phyloP scores from a whole-genome alignment of 2,329 filamentous ascomycete genomes.

The Podosphaera fusca region DNA sequence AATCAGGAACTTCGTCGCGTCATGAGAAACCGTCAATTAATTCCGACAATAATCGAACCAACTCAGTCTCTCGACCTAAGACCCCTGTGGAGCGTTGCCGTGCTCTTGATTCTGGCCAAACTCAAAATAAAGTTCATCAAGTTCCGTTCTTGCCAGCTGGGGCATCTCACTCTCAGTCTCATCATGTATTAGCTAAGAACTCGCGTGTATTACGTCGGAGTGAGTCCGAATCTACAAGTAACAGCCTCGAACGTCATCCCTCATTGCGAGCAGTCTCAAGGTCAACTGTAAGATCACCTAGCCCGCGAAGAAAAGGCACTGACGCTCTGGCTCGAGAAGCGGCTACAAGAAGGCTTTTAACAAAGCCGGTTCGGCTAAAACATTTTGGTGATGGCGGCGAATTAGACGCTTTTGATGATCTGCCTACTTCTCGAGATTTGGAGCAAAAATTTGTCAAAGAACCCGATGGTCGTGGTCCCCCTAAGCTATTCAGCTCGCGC shows the following conservation, averaged over 20 bases:
- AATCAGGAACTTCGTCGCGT: conserved; percentile 24
- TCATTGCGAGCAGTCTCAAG: conserved; percentile 34
- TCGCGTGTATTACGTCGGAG: conserved; percentile 53
- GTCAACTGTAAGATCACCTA: conserved; percentile 31
- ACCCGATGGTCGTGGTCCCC: conserved; percentile 43
- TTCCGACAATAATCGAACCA: conserved; percentile 26
- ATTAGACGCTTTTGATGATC: conserved; percentile 79
- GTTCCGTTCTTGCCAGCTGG: conserved; percentile 64
- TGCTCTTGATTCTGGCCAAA: conserved; percentile 25
- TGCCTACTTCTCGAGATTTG: conserved; percentile 63
- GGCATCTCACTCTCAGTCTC: conserved; percentile 46
- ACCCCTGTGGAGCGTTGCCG: conserved; percentile 41
- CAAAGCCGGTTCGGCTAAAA: conserved; percentile 42
- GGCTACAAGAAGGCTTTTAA: conserved; percentile 45
- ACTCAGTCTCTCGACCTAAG: conserved; percentile 35
- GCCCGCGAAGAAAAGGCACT: conserved; percentile 27
- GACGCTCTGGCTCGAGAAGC: conserved; percentile 20
- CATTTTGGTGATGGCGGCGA: conserved; percentile 86
- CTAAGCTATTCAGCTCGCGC: conserved; percentile 33
- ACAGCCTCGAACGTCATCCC: conserved; percentile 33
- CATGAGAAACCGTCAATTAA: conserved; percentile 37
- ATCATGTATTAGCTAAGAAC: conserved; percentile 52
- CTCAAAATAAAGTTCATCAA: conserved; percentile 33
- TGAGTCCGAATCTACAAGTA: conserved; percentile 50
- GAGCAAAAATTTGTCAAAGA: conserved; percentile 70